These are phyloP conservation scores for Ophiostoma triangulosporum DNA, from an alignment of 2,329 filamentous ascomycete species.

Conservation along the genomic window DNA sequence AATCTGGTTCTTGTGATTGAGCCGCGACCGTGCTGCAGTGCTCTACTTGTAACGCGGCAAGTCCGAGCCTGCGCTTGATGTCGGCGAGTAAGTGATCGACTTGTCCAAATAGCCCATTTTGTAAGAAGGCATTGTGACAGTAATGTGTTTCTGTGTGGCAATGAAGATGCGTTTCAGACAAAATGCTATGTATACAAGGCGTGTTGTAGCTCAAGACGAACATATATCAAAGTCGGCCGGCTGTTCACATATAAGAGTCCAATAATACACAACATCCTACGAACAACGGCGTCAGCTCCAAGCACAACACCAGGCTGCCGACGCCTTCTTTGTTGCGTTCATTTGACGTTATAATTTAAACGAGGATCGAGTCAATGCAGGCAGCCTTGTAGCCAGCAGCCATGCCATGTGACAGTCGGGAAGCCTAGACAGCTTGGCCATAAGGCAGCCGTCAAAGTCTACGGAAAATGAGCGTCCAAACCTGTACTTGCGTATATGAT, in stretches of 20 bases:
- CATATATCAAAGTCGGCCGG: too few species aligned
- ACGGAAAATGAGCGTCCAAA: too few species aligned
- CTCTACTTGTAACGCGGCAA: background rate
- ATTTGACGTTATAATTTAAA: background rate
- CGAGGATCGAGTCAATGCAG: background rate
- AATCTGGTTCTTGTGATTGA: constrained; percentile 7
- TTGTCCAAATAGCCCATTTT: background rate
- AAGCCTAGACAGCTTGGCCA: too few species aligned
- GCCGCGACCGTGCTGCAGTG: background rate
- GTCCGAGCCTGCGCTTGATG: background rate
- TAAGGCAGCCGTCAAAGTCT: too few species aligned
- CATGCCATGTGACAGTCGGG: too few species aligned
- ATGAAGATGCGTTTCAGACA: too few species aligned
- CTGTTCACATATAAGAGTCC: too few species aligned
- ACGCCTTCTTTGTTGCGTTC: background rate
- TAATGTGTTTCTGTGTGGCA: too few species aligned
- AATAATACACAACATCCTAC: background rate
- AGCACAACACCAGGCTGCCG: background rate
- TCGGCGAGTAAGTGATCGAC: background rate
- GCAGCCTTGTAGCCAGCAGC: too few species aligned
- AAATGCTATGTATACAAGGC: too few species aligned
- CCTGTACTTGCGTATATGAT: too few species aligned
- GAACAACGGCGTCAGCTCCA: background rate
- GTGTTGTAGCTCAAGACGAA: too few species aligned
- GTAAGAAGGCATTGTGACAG: background rate